Evolutionary conservation across 176 grass and related monocot genomes (phyloP), one percentile per base, ranked within the genome.

Genomic region (Phyllostachys edulis): DNA sequence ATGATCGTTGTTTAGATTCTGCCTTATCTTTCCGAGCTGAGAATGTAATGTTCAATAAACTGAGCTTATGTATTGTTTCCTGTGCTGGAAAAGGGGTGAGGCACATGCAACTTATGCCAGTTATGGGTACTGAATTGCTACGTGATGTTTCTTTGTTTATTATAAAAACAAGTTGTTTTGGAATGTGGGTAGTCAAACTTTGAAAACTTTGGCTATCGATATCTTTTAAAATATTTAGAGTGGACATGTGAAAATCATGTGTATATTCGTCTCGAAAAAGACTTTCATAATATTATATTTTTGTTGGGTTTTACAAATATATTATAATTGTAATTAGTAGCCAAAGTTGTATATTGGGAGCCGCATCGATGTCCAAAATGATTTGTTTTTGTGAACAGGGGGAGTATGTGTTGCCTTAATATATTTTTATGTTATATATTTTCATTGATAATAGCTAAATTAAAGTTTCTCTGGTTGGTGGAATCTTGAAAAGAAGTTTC

Each of bases 1-100:
- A 64, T 82, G 38, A 52, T 72, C 66, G 11, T 65, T 26, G 55
- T 52, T 79, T 71, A 66, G 21, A 82, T 82, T 86, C 54, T 57
- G 65, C 66, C 1, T 36, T 59, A 18, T 38, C 18, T 39, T 51
- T 70, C 5, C 4, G 24, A 59, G 27, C 60, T 41, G 78, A 65
- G 37, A 42, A 77, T 80, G 81, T 82, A 71, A 38, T 71, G 37
- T 65, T 71, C 20, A 17, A 72, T 63, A 62, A 73, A 79, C 49
- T 5, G 47, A 68, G 52, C 32, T 27, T 82, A 24, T 37, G 27
- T 67, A 8, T 17, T 29, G 37, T 62, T 50, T 60, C 34, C 21
- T 86, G 23, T 84, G 49, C 29, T 61, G 71, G 62, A 42, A 51
- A 38, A 71, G 7, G 34, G 14, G 11, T 69, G 70, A 55, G 34